Evolutionary conservation across 192 early-diverging fungal genomes (phyloP).

Genomic region (Coemansia sp.): DNA sequence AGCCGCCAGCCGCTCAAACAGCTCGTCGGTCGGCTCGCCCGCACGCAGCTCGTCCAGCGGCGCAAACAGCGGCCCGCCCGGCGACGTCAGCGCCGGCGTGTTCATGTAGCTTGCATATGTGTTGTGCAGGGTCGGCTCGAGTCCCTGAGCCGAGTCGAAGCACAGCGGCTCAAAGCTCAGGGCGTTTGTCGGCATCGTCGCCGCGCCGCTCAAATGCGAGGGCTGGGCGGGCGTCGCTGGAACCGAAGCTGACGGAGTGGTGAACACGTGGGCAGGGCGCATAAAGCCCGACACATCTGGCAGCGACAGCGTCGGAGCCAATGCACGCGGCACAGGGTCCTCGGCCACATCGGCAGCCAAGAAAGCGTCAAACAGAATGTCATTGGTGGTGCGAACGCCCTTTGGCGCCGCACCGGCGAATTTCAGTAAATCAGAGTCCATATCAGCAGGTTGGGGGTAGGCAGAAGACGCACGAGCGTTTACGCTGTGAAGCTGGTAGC

Average conservation of each 20-base stretch:
- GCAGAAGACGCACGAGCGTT: slow-evolving; percentile 16
- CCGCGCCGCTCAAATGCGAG: slow-evolving; percentile 3
- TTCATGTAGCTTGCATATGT: slow-evolving; percentile 39
- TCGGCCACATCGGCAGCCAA: slow-evolving; percentile 9
- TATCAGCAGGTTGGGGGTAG: slow-evolving; percentile 25
- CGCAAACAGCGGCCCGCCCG: slow-evolving; percentile 37
- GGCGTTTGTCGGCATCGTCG: slow-evolving; percentile 16
- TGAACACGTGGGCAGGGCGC: slow-evolving; percentile 15
- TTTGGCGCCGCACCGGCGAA: slow-evolving; percentile 1
- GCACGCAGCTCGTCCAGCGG: slow-evolving; percentile 44
- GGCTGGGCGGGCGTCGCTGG: slow-evolving; percentile 21
- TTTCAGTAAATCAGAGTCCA: slow-evolving; percentile 43
- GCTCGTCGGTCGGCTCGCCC: slow-evolving; percentile 14
- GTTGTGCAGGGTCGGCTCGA: slow-evolving; percentile 26
- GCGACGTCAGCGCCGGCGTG: slow-evolving; percentile 29
- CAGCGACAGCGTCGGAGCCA: slow-evolving; percentile 14
- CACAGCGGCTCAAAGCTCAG: slow-evolving; percentile 16
- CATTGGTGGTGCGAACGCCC: slow-evolving; percentile 3
- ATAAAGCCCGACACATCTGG: slow-evolving; percentile 14
- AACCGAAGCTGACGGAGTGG: slow-evolving; percentile 30
- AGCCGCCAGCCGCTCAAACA: slow-evolving; percentile 29
- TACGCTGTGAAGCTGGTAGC: slow-evolving; percentile 7
- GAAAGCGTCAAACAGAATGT: slow-evolving; percentile 23
- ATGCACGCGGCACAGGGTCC: neutral
- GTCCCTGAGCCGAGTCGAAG: slow-evolving; percentile 3